Percentiles rank a stretch among this genome's conserved stretches.
Conservation (phyloP, 2,329 filamentous ascomycete species). For the Chrysoporthe austroafricana region DNA sequence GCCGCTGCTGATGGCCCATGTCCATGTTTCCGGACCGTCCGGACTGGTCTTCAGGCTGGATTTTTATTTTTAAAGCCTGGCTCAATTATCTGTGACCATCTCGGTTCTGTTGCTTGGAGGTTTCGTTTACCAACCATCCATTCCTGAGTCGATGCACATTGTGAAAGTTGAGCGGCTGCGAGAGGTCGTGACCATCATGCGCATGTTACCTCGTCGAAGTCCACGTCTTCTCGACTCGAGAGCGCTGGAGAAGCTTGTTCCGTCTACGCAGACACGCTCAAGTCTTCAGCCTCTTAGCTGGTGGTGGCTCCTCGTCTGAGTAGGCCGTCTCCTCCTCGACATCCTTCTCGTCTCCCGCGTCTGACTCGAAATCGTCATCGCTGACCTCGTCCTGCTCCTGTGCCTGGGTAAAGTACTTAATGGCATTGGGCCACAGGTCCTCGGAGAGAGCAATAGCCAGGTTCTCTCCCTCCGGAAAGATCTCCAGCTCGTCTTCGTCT, state of each 20-base stretch:
- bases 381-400: conserved; percentile 69
- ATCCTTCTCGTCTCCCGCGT: conserved; percentile 56
- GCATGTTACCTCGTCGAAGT: not conserved
- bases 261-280: conserved; percentile 29
- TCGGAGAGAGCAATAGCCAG: conserved; percentile 80
- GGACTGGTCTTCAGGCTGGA: conserved; percentile 12
- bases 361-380: conserved; percentile 71
- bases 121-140: conserved; percentile 4
- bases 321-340: conserved; percentile 32
- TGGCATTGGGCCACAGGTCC: conserved; percentile 85
- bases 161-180: not conserved
- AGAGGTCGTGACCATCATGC: not conserved
- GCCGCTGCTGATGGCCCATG: not conserved
- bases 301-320: conserved; percentile 32
- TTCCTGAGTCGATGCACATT: not conserved
- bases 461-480: conserved; percentile 86
- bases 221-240: not conserved
- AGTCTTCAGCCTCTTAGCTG: conserved; percentile 48
- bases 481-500: conserved; percentile 72
- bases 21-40: conserved; percentile 13
- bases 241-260: not conserved
- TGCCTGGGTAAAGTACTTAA: conserved; percentile 85
- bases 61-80: conserved; percentile 23
- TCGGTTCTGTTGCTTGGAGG: not conserved
- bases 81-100: conserved; percentile 1